Conservation (phyloP, 805 yeast species). For the Maudiozyma pseudohumilis region DNA sequence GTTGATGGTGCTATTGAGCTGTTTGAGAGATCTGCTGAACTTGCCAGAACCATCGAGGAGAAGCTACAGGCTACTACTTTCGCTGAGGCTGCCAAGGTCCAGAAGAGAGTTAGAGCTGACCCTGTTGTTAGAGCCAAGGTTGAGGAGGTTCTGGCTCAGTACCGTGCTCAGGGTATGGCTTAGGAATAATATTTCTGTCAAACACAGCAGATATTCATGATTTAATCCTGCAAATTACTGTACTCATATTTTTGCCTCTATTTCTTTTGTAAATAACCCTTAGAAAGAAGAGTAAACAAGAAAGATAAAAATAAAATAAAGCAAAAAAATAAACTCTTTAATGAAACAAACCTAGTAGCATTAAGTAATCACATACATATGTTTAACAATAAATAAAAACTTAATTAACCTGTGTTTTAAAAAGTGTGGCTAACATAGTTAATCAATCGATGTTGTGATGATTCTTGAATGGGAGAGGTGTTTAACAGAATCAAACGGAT, state of each 20-base stretch:
- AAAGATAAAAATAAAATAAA: background rate
- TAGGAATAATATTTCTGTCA: constrained; percentile 3
- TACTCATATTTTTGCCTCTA: background rate
- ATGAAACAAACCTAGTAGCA: too few species aligned
- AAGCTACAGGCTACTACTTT: constrained; percentile 83
- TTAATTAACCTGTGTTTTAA: too few species aligned
- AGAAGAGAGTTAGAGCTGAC: constrained; percentile 64
- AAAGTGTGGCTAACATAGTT: too few species aligned
- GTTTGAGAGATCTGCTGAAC: constrained; percentile 72
- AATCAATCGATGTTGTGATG: too few species aligned
- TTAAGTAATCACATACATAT: too few species aligned
- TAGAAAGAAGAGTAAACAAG: background rate
- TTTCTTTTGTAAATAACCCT: constrained; percentile 1
- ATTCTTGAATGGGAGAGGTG: too few species aligned
- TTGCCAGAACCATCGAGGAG: constrained; percentile 79
- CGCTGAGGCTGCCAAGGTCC: constrained; percentile 89
- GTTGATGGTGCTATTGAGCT: constrained; percentile 70
- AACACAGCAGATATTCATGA: background rate
- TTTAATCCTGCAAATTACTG: background rate
- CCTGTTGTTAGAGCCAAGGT: constrained; percentile 55
- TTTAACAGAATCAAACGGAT: too few species aligned
- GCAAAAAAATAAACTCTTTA: too few species aligned
- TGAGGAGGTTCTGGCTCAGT: constrained; percentile 44
- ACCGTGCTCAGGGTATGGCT: constrained; percentile 27
- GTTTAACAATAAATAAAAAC: too few species aligned